These are phyloP conservation scores for Rosa lucieae DNA, from an alignment of 306 rosid genomes.

Conservation along the genomic window DNA sequence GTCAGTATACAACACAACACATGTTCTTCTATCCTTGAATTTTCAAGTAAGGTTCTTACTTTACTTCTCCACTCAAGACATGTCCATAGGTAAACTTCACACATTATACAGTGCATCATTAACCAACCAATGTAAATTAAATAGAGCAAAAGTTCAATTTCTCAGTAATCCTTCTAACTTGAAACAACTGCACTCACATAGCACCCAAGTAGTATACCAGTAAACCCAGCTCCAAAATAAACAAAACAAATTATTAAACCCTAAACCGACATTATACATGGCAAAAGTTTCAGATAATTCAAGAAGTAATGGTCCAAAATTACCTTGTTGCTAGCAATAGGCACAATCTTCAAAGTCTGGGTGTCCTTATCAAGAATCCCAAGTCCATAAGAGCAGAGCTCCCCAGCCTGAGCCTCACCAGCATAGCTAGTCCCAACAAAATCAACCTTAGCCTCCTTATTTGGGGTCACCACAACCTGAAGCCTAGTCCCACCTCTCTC, in stretches of 20 bases:
- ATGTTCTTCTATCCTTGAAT: background rate
- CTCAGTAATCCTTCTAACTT: no score
- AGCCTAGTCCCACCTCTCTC: slow-evolving; percentile 46
- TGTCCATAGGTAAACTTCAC: background rate
- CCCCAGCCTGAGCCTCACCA: slow-evolving; percentile 73
- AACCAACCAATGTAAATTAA: no score
- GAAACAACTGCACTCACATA: no score
- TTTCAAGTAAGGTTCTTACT: background rate
- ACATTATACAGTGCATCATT: background rate
- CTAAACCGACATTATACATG: background rate
- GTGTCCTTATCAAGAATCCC: slow-evolving; percentile 81
- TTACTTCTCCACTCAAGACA: background rate
- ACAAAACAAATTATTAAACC: background rate
- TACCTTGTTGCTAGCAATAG: slow-evolving; percentile 72
- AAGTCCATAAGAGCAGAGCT: slow-evolving; percentile 51
- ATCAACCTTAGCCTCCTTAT: slow-evolving; percentile 50
- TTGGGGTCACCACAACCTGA: slow-evolving; percentile 71
- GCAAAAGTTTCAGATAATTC: background rate
- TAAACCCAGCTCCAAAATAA: background rate
- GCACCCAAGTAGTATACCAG: background rate
- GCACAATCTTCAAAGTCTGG: slow-evolving; percentile 55
- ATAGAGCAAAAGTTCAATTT: no score
- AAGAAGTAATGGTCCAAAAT: background rate
- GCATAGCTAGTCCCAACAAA: slow-evolving; percentile 75
- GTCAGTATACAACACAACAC: background rate